Evolutionary conservation across 148 eudicot species (phyloP).

Genomic region (Talinum fruticosum): DNA sequence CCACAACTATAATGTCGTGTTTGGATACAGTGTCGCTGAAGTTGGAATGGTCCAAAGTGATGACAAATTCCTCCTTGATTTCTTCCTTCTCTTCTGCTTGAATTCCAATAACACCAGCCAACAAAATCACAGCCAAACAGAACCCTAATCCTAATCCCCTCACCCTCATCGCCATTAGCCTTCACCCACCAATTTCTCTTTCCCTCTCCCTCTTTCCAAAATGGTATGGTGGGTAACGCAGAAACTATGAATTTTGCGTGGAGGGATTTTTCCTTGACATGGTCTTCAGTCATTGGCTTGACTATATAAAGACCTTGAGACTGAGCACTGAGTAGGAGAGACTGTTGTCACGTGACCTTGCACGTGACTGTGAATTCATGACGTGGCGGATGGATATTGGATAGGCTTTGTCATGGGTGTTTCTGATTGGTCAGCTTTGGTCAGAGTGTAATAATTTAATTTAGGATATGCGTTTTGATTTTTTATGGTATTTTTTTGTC

Average conservation of each 20-base stretch:
- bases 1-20: slow-evolving; percentile 68
- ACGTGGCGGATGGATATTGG: slow-evolving; percentile 21
- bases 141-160: background rate
- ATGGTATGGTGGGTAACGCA: background rate
- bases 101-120: slow-evolving; percentile 11
- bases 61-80: slow-evolving; percentile 48
- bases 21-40: slow-evolving; percentile 52
- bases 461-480: background rate
- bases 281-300: background rate
- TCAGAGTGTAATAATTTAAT: background rate
- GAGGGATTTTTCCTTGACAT: background rate
- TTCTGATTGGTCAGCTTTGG: slow-evolving; percentile 21
- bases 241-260: background rate
- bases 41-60: slow-evolving; percentile 68
- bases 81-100: slow-evolving; percentile 17
- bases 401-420: background rate
- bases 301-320: background rate
- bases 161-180: background rate
- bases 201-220: background rate
- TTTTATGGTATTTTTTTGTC: too few species aligned
- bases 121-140: slow-evolving; percentile 24
- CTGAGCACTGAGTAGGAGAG: background rate
- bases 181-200: background rate
- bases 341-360: background rate
- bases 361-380: background rate